Conservation (phyloP, 352 stramenopile genomes). For the Phytophthora cajani region DNA sequence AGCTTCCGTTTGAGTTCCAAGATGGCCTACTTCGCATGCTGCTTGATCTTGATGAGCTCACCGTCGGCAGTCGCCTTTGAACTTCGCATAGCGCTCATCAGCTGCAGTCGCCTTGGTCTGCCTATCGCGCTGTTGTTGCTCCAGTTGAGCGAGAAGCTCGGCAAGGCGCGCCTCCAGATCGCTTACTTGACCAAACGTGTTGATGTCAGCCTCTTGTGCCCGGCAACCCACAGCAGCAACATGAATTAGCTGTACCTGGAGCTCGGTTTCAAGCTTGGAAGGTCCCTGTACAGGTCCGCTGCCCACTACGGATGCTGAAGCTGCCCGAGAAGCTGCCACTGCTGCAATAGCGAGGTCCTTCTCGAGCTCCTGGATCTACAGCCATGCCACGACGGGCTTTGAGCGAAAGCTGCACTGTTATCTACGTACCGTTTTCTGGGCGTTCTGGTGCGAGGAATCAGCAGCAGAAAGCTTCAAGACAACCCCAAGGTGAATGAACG, state of each 20-base stretch:
- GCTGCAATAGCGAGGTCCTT: slow-evolving; percentile 47
- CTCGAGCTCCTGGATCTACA: slow-evolving; percentile 67
- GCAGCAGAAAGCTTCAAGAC: slow-evolving; percentile 42
- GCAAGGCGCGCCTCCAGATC: slow-evolving; percentile 45
- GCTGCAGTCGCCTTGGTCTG: slow-evolving; percentile 56
- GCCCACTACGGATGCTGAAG: slow-evolving; percentile 40
- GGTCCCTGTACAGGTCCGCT: slow-evolving; percentile 35
- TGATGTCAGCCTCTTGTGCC: no score
- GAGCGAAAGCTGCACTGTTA: not conserved
- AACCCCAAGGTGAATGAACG: not conserved
- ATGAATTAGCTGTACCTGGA: slow-evolving; percentile 34
- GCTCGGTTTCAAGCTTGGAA: slow-evolving; percentile 43
- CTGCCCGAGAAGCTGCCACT: slow-evolving; percentile 33
- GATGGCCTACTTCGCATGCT: slow-evolving; percentile 89
- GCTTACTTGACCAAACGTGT: slow-evolving; percentile 28
- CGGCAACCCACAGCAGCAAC: not conserved
- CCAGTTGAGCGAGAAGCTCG: slow-evolving; percentile 49
- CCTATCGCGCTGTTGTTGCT: slow-evolving; percentile 56
- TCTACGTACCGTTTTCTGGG: slow-evolving; percentile 62
- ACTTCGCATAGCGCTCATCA: slow-evolving; percentile 77
- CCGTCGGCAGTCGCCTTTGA: slow-evolving; percentile 82
- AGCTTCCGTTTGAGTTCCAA: slow-evolving; percentile 84
- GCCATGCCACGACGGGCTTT: no score
- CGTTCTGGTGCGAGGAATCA: slow-evolving; percentile 38
- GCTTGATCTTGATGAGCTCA: slow-evolving; percentile 86